Conservation (phyloP, 2,329 filamentous ascomycete genomes). For the Trichocomaceae sp. region DNA sequence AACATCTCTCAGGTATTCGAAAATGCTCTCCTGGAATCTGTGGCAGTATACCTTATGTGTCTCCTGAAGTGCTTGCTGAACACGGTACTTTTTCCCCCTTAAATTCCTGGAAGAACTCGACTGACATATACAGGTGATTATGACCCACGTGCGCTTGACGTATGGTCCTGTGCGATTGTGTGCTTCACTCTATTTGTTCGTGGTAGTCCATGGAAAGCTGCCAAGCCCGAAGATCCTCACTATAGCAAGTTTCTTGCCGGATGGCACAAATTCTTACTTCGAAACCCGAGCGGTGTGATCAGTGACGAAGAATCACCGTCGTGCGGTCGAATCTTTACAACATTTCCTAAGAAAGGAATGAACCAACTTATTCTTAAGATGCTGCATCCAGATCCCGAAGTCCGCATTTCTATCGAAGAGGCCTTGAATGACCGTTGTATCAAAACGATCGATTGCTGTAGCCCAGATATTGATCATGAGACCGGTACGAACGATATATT, state of each 20-base stretch:
- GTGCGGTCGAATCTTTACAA: conserved; percentile 58
- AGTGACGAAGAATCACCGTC: conserved; percentile 60
- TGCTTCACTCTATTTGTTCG: conserved; percentile 70
- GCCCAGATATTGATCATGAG: conserved; percentile 59
- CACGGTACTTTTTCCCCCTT: conserved; percentile 34
- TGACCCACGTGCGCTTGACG: conserved; percentile 73
- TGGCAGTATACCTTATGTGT: conserved; percentile 79
- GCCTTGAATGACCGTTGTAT: conserved; percentile 67
- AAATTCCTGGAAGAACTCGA: not conserved
- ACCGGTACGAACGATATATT: conserved; percentile 30
- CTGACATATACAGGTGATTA: conserved; percentile 41
- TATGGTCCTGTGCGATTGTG: conserved; percentile 80
- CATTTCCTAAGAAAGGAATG: conserved; percentile 44
- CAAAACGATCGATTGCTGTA: conserved; percentile 70
- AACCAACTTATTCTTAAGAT: conserved; percentile 69
- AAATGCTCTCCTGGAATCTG: conserved; percentile 73
- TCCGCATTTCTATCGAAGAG: conserved; percentile 63
- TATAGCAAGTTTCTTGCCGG: conserved; percentile 60
- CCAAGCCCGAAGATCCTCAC: conserved; percentile 50
- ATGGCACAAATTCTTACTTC: conserved; percentile 62
- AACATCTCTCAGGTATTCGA: conserved; percentile 63
- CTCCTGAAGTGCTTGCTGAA: conserved; percentile 73
- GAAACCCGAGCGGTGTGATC: conserved; percentile 47
- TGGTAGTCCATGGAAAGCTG: conserved; percentile 67
- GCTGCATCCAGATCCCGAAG: conserved; percentile 69